A percentile compares a stretch with the other conserved stretches of the same genome.
Conservation (phyloP, 352 stramenopile species). For the Globisporangium emineosum region DNA sequence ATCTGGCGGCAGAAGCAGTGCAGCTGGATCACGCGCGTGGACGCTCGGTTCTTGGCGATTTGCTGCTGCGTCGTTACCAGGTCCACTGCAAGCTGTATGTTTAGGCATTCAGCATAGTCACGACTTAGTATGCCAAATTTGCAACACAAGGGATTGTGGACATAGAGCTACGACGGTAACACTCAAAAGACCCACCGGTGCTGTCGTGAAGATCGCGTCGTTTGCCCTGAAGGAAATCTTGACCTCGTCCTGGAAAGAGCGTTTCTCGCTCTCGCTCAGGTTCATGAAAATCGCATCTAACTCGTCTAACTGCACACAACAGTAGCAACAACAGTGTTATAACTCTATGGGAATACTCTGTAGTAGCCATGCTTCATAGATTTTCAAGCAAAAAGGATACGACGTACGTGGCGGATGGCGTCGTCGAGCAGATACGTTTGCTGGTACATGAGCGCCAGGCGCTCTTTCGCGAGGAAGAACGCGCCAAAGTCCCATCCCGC, state of each 20-base stretch:
- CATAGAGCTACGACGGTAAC: neutral
- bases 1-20: constrained; percentile 83
- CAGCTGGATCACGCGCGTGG: constrained; percentile 47
- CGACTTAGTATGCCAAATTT: neutral
- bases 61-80: constrained; percentile 37
- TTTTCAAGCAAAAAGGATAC: neutral
- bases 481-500: constrained; percentile 71
- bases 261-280: constrained; percentile 32
- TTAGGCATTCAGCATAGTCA: neutral
- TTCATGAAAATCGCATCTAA: constrained; percentile 73
- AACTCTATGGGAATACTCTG: neutral
- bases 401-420: constrained; percentile 69
- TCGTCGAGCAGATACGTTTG: constrained; percentile 83
- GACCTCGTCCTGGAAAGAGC: constrained; percentile 20
- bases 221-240: constrained; percentile 23
- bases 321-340: neutral
- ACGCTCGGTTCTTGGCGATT: constrained; percentile 58
- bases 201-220: constrained; percentile 59
- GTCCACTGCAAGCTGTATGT: constrained; percentile 57
- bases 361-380: neutral
- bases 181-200: constrained; percentile 35
- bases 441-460: constrained; percentile 79
- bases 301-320: constrained; percentile 53
- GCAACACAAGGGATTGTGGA: neutral
- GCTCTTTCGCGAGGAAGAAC: constrained; percentile 80